Conservation (phyloP, 257 asterid species). For the Cynanchum wilfordii region DNA sequence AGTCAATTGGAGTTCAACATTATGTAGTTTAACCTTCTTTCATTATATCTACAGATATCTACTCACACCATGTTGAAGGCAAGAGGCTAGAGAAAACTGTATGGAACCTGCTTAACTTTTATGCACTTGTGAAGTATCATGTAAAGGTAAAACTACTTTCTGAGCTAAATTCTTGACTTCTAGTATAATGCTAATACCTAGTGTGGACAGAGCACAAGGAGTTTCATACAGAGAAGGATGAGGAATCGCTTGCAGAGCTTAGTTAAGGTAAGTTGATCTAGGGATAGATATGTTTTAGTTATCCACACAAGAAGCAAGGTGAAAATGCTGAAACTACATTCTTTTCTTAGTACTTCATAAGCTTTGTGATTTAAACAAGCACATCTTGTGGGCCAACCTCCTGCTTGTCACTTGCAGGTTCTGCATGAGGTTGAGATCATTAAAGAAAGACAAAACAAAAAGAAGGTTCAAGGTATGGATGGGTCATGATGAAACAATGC, state of each 20-base stretch:
- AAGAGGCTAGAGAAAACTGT: slow-evolving; percentile 80
- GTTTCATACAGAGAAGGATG: slow-evolving; percentile 84
- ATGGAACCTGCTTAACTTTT: slow-evolving; percentile 81
- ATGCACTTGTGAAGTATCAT: slow-evolving; percentile 66
- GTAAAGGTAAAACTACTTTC: slow-evolving; percentile 60
- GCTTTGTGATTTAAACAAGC: slow-evolving; percentile 2
- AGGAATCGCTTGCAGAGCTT: slow-evolving; percentile 55
- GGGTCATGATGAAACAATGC: background rate
- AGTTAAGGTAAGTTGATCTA: slow-evolving; percentile 54
- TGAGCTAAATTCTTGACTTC: slow-evolving; percentile 14
- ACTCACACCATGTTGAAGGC: slow-evolving; percentile 60
- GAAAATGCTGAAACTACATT: background rate
- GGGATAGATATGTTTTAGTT: background rate
- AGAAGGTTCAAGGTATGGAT: slow-evolving; percentile 34
- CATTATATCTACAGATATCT: slow-evolving; percentile 49
- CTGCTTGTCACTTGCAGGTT: slow-evolving; percentile 38
- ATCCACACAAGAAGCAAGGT: background rate
- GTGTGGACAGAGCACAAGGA: slow-evolving; percentile 61
- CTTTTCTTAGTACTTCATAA: background rate
- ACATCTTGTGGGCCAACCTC: slow-evolving; percentile 15
- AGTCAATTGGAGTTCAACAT: slow-evolving; percentile 6
- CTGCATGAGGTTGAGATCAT: slow-evolving; percentile 32
- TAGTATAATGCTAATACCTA: slow-evolving; percentile 19
- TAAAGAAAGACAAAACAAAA: slow-evolving; percentile 37
- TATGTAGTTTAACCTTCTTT: slow-evolving; percentile 6